phyloP scores from a whole-genome alignment of 768 basidiomycete genomes.

The Termitomyces sp. region DNA sequence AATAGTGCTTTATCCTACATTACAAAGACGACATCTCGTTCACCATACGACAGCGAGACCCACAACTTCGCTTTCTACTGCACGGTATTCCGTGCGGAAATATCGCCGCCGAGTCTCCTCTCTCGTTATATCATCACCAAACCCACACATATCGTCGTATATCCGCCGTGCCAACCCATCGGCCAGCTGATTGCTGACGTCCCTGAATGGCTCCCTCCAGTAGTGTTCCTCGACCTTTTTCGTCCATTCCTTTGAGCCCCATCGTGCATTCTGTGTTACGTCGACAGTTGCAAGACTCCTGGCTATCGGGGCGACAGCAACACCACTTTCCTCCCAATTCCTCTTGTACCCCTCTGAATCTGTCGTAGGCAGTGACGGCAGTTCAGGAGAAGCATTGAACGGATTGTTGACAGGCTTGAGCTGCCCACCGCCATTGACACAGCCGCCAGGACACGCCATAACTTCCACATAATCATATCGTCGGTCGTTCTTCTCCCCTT shows the following conservation, averaged over 20 bases:
- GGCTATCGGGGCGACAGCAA: slow-evolving; percentile 20
- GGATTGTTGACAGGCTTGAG: slow-evolving; percentile 32
- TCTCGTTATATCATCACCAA: slow-evolving; percentile 29
- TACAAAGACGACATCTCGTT: not conserved
- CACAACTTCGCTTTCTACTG: slow-evolving; percentile 80
- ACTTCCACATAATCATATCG: slow-evolving; percentile 92
- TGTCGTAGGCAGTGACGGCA: slow-evolving; percentile 13
- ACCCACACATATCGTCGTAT: slow-evolving; percentile 23
- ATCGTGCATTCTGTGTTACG: slow-evolving; percentile 46
- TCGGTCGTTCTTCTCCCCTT: slow-evolving; percentile 30
- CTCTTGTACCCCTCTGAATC: slow-evolving; percentile 65
- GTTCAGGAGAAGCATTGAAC: not conserved
- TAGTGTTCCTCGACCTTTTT: slow-evolving; percentile 76
- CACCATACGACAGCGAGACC: slow-evolving; percentile 76
- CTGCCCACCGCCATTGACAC: slow-evolving; percentile 97
- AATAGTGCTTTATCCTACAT: not conserved
- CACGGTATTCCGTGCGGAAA: slow-evolving; percentile 77
- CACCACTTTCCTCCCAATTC: slow-evolving; percentile 56
- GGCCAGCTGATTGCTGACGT: slow-evolving; percentile 13
- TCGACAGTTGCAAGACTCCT: slow-evolving; percentile 4
- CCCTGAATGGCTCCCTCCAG: slow-evolving; percentile 42
- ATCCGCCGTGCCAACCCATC: slow-evolving; percentile 31
- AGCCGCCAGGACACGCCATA: slow-evolving; percentile 98
- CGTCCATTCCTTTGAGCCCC: slow-evolving; percentile 84
- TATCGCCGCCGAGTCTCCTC: slow-evolving; percentile 37